Percentiles rank a stretch among this genome's conserved stretches.
These are phyloP conservation scores for Xylariaceae sp. DNA, from an alignment of 2,329 filamentous ascomycete species.

Conservation along the genomic window DNA sequence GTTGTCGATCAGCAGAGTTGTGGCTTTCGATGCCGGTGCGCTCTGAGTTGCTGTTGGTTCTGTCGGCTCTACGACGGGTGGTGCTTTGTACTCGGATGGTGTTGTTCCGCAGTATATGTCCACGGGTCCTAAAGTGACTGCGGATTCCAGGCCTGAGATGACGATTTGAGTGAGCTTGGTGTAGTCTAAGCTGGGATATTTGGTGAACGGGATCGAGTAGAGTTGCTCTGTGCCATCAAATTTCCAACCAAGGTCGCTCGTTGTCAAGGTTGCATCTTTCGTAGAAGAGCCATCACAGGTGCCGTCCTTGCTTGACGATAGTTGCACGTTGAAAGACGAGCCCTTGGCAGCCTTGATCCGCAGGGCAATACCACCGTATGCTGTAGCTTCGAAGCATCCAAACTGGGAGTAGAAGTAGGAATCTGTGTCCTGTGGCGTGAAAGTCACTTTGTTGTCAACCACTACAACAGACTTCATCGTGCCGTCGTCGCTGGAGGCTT, in stretches of 20 bases:
- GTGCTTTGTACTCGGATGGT: slow-evolving; percentile 45
- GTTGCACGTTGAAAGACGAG: slow-evolving; percentile 47
- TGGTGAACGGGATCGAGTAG: slow-evolving; percentile 55
- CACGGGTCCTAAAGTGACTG: slow-evolving; percentile 53
- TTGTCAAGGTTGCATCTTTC: slow-evolving; percentile 38
- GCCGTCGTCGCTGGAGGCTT: slow-evolving; percentile 53
- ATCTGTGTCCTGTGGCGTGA: slow-evolving; percentile 44
- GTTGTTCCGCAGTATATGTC: slow-evolving; percentile 54
- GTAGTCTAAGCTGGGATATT: slow-evolving; percentile 47
- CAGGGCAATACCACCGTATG: slow-evolving; percentile 53
- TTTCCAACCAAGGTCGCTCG: slow-evolving; percentile 51
- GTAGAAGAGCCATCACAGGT: slow-evolving; percentile 38
- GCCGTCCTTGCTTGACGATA: slow-evolving; percentile 40
- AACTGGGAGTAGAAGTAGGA: slow-evolving; percentile 58
- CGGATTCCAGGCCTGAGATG: slow-evolving; percentile 42
- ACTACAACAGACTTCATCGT: slow-evolving; percentile 54
- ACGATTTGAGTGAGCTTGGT: slow-evolving; percentile 50
- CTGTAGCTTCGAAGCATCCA: slow-evolving; percentile 48
- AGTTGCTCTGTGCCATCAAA: slow-evolving; percentile 58
- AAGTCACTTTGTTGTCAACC: slow-evolving; percentile 46
- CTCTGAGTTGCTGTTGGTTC: slow-evolving; percentile 45
- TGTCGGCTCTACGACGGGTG: slow-evolving; percentile 36
- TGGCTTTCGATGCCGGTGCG: slow-evolving; percentile 46
- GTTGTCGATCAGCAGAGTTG: slow-evolving; percentile 55
- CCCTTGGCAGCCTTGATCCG: slow-evolving; percentile 51